These are phyloP conservation scores for Xylariomycetidae sp. DNA, from an alignment of 2,329 filamentous ascomycete genomes.

Conservation along the genomic window DNA sequence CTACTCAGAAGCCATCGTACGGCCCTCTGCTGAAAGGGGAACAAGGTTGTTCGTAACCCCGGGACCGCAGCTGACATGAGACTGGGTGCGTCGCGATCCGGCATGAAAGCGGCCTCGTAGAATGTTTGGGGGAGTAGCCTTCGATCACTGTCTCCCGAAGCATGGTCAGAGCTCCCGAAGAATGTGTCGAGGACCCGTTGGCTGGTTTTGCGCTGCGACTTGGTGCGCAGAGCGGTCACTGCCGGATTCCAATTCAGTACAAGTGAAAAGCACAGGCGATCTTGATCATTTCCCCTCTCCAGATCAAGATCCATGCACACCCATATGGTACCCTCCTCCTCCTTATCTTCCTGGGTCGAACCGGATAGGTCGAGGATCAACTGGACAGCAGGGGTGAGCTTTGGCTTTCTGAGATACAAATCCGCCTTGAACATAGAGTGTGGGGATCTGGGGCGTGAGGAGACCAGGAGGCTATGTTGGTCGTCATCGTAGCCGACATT, in stretches of 20 bases:
- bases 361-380: too few species aligned
- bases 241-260: constrained; percentile 39
- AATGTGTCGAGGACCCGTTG: constrained; percentile 31
- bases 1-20: constrained; percentile 64
- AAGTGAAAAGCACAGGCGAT: constrained; percentile 27
- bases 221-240: constrained; percentile 25
- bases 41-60: constrained; percentile 47
- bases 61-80: constrained; percentile 35
- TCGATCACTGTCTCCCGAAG: constrained; percentile 13
- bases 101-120: constrained; percentile 63
- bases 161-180: constrained; percentile 15
- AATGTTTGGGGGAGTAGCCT: constrained; percentile 49
- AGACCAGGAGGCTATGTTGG: too few species aligned
- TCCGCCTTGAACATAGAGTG: too few species aligned
- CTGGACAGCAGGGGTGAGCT: too few species aligned
- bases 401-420: too few species aligned
- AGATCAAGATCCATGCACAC: constrained; percentile 21
- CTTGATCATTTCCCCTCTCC: constrained; percentile 17
- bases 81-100: constrained; percentile 37
- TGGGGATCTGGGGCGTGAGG: too few species aligned
- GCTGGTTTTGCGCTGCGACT: constrained; percentile 26
- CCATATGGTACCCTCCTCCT: background rate
- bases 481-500: too few species aligned
- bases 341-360: too few species aligned
- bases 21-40: constrained; percentile 66